Percentiles rank a stretch among this genome's conserved stretches.
phyloP scores from a whole-genome alignment of 768 basidiomycete genomes.

The Rhodotorula sphaerocarpa region DNA sequence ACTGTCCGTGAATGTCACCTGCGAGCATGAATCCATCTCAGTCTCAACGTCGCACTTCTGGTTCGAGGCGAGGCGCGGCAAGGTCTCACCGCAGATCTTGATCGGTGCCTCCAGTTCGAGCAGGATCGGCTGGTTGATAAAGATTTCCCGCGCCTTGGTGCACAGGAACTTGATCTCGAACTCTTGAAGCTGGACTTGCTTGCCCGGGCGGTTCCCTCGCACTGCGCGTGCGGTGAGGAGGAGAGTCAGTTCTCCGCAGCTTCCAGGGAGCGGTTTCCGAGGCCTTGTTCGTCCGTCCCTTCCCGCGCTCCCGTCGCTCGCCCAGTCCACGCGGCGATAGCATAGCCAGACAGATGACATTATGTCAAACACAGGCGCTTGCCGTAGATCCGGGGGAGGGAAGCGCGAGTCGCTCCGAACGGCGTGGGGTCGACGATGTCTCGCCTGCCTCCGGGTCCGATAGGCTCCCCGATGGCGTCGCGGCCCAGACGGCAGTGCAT shows the following conservation, averaged over 20 bases:
- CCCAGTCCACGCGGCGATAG: too few species aligned
- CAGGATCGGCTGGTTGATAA: slow-evolving; percentile 97
- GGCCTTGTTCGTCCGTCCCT: not conserved
- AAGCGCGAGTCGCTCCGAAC: too few species aligned
- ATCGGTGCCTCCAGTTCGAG: slow-evolving; percentile 97
- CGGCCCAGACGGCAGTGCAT: too few species aligned
- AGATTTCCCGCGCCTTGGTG: slow-evolving; percentile 96
- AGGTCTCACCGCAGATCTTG: slow-evolving; percentile 88
- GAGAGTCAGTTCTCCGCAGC: not conserved
- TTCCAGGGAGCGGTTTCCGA: not conserved
- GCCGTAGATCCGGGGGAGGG: too few species aligned
- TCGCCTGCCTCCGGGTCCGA: too few species aligned
- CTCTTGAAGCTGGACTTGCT: slow-evolving; percentile 93
- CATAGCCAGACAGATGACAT: too few species aligned
- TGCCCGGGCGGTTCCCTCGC: slow-evolving; percentile 95
- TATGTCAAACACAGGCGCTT: too few species aligned
- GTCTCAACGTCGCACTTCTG: not conserved
- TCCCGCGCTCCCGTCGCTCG: too few species aligned
- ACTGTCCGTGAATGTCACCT: slow-evolving; percentile 99
- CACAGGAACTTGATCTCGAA: slow-evolving; percentile 99
- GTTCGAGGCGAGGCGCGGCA: not conserved
- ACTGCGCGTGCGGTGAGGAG: slow-evolving; percentile 49
- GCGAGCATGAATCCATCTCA: slow-evolving; percentile 4
- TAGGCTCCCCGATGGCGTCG: too few species aligned
- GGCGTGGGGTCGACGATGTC: too few species aligned